Evolutionary conservation across 805 yeast genomes (phyloP).

Genomic region (Zygosaccharomyces lentus): DNA sequence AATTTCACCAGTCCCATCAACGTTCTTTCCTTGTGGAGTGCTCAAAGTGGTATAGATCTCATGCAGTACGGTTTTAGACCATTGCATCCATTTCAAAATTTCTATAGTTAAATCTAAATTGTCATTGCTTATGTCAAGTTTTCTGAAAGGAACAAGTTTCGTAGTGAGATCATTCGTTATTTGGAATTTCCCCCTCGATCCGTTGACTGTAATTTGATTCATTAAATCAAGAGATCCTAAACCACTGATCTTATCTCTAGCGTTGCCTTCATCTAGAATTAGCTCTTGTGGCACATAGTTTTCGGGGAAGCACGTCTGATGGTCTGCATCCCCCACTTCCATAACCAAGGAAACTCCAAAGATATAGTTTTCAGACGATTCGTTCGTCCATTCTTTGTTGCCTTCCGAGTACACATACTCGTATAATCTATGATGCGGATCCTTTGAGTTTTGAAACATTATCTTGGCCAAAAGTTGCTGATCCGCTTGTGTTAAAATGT

Average conservation of each 20-base stretch:
- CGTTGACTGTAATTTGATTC: not conserved
- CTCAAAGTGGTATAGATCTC: constrained; percentile 9
- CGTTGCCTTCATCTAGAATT: constrained; percentile 11
- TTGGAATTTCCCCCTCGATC: constrained; percentile 12
- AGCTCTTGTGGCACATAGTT: constrained; percentile 24
- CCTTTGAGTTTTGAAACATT: constrained; percentile 23
- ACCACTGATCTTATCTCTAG: not conserved
- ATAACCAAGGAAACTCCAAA: constrained; percentile 27
- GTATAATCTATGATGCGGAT: constrained; percentile 24
- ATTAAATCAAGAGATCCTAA: not conserved
- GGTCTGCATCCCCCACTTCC: constrained; percentile 19
- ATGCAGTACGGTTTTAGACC: constrained; percentile 26
- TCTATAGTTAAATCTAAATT: constrained; percentile 27
- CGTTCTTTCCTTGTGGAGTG: not conserved
- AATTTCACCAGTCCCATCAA: not conserved
- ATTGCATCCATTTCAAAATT: constrained; percentile 30
- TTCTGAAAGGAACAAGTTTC: constrained; percentile 20
- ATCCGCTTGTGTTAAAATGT: constrained; percentile 14
- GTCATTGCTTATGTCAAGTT: constrained; percentile 32
- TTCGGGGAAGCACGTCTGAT: constrained; percentile 24
- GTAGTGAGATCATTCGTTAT: constrained; percentile 32
- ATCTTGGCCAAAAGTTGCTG: constrained; percentile 22
- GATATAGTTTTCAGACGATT: constrained; percentile 25
- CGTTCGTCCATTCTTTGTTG: constrained; percentile 29
- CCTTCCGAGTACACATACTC: constrained; percentile 26